Conservation (phyloP, 129 eudicot genomes). For the Deinandra increscens region DNA sequence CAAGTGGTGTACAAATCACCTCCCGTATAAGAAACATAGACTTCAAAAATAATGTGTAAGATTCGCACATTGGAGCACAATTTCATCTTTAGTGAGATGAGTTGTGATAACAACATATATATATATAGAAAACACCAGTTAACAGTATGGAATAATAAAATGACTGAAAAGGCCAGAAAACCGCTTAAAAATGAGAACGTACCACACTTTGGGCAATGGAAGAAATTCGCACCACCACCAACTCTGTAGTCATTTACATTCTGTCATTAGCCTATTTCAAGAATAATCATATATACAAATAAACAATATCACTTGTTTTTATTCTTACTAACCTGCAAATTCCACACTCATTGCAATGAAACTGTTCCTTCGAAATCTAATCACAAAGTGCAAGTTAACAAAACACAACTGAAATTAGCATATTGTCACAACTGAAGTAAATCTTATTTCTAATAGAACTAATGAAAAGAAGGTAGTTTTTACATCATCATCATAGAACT, state of each 20-base stretch:
- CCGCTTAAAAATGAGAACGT: constrained; percentile 25
- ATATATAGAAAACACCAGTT: background rate
- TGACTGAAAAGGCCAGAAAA: background rate
- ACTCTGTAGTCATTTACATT: constrained; percentile 51
- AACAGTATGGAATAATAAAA: background rate
- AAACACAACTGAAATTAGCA: constrained; percentile 11
- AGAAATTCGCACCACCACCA: constrained; percentile 72
- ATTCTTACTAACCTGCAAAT: constrained; percentile 68
- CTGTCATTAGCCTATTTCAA: constrained; percentile 15
- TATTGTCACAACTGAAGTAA: background rate
- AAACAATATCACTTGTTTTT: background rate
- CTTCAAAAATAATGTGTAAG: background rate
- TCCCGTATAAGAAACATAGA: background rate
- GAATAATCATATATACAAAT: constrained; percentile 3
- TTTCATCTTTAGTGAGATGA: background rate
- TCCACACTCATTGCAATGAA: constrained; percentile 88
- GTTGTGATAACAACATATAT: background rate
- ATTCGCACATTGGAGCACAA: background rate
- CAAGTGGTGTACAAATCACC: background rate
- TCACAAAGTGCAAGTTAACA: constrained; percentile 18
- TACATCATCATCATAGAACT: constrained; percentile 91
- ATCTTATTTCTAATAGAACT: background rate
- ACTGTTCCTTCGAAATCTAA: constrained; percentile 69
- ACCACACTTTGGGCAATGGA: constrained; percentile 95
- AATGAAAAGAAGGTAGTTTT: background rate